phyloP scores from a whole-genome alignment of 495 filamentous ascomycete genomes.

The Penicillium pancosmium region DNA sequence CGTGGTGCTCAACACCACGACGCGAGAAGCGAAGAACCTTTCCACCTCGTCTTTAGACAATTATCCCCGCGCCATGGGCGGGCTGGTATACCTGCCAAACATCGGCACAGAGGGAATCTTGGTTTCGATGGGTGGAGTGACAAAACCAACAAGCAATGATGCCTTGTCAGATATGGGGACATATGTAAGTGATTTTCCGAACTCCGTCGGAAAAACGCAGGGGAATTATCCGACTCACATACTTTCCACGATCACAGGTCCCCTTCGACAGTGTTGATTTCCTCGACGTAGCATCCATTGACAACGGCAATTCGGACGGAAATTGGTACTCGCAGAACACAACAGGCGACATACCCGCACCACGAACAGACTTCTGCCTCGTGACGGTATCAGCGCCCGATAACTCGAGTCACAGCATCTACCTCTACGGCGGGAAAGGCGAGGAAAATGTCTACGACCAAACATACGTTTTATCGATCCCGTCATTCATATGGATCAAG shows the following conservation, averaged over 20 bases:
- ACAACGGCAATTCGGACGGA: constrained; percentile 22
- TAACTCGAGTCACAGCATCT: constrained; percentile 37
- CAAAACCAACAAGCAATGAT: constrained; percentile 19
- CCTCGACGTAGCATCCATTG: constrained; percentile 39
- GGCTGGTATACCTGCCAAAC: constrained; percentile 33
- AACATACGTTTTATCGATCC: constrained; percentile 38
- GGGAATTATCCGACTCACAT: background rate
- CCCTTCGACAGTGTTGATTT: constrained; percentile 35
- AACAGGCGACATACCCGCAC: constrained; percentile 32
- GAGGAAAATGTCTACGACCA: constrained; percentile 32
- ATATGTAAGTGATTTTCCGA: constrained; percentile 14
- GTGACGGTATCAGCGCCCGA: constrained; percentile 32
- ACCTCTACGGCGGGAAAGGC: constrained; percentile 30
- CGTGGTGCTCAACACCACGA: constrained; percentile 37
- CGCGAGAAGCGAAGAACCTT: constrained; percentile 36
- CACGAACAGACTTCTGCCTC: constrained; percentile 38
- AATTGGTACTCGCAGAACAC: constrained; percentile 40
- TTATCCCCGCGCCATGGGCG: constrained; percentile 30
- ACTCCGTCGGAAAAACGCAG: background rate
- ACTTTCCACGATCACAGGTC: constrained; percentile 12
- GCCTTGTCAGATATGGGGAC: constrained; percentile 16
- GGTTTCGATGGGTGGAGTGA: constrained; percentile 41
- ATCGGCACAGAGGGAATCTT: constrained; percentile 39
- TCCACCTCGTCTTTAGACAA: constrained; percentile 33
- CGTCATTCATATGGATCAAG: constrained; percentile 28